Base-by-base conservation (phyloP, 116 monocot species). In the Iris pallida region DNA sequence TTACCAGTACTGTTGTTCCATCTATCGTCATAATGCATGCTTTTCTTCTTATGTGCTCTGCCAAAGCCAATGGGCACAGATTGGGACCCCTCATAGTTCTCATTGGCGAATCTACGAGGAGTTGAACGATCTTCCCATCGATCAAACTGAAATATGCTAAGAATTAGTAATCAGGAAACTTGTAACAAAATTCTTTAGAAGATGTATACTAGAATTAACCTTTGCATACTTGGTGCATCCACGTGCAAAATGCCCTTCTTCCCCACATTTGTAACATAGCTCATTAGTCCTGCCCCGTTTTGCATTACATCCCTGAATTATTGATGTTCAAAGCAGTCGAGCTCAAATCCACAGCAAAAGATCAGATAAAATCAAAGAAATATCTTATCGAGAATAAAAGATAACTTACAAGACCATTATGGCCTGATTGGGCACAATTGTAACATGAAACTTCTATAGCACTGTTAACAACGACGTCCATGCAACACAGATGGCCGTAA, bases 181-280 rank as follows among this genome's bases (percentile, higher is more conserved):
- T 16, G 6, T 19, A 42, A 63, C 63, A 1, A 63, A 45, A 13
- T 13, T 63, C 13, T 60, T 15, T 7, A 13, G 7, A 16, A 57
- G 18, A 57, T 13, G 16, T 16, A 57, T 7, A 57, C 7, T 53
- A 2, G 42, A 61, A 73, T 16, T 40, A 61, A 88, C 95, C 91
- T 85, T 86, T 0, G 49, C 13, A 16, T 49, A 69, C 16, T 75
- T 81, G 52, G 76, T 85, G 76, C 95, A 95, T 7, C 91, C 86
- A 8, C 95, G 74, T 15, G 95, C 95, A 73, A 95, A 88, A 82
- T 95, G 95, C 7, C 95, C 95, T 77, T 85, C 95, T 79, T 85
- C 81, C 41, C 90, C 90, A 69, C 95, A 95, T 65, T 72, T 81
- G 62, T 86, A 90, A 62, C 95, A 95, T 41, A 84, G 15, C 40